Base-by-base conservation (phyloP, 768 basidiomycete genomes). In the Tricholoma sp. region DNA sequence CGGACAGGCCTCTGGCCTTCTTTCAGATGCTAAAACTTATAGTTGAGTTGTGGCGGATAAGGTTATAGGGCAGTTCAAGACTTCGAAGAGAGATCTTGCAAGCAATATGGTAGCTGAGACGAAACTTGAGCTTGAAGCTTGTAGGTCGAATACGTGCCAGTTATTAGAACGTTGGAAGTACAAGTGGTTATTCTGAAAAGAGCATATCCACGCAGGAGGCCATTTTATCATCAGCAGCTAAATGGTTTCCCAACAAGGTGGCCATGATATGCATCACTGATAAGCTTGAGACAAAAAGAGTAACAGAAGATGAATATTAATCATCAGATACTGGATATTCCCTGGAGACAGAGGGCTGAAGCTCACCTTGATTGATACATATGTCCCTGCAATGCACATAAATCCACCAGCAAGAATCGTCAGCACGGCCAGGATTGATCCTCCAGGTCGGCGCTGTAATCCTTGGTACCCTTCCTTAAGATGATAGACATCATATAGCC, bases 301-400 rank as follows among this genome's bases (percentile, higher is more conserved):
- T 1, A 18, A 11, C 17, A 6, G 4, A 18, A 15, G 37, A 4
- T n/a, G n/a, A 24, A 24, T 24, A 24, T 24, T 24, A 24, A 24
- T 24, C 24, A 24, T 2, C 24, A 24, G 24, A 24, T 24, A 24
- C 24, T 24, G 24, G 24, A 37, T 37, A 13, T 13, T 10, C 4
- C 15, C 36, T 15, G 37, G 8, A 42, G 41, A 3, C 10, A 1
- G 41, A 42, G 18, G 18, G 17, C 10, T 42, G 34, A 8, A 13
- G 50, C 70, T 53, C 57, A 76, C 81, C 70, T 79, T 79, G 48
- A 80, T 70, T 12, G 76, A 79, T 4, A 81, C 78, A 63, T 78
- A 82, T 2, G 79, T 79, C 24, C 80, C 80, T 1, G 79, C 75
- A 9, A 79, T 69, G 59, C 81, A 82, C 39, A 81, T 77, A 58